Conservation (phyloP, 345 rosid species). For the Pelargonium nanum region DNA sequence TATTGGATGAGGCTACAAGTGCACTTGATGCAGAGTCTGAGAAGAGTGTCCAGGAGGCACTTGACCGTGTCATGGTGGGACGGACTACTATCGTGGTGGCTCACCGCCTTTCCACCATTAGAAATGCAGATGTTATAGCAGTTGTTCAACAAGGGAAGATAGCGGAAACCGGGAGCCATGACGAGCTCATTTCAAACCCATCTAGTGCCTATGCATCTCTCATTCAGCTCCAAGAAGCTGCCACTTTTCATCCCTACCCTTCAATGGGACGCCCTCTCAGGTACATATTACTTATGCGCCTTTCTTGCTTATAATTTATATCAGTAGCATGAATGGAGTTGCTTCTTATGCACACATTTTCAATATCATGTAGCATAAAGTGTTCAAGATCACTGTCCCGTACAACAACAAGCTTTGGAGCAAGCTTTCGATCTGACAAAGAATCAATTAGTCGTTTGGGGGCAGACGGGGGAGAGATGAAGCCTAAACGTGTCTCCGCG, state of each 20-base stretch:
- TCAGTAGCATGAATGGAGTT: no score
- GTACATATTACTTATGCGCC: slow-evolving; percentile 23
- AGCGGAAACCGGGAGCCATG: slow-evolving; percentile 83
- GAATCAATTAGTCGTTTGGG: slow-evolving; percentile 47
- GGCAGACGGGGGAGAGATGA: slow-evolving; percentile 33
- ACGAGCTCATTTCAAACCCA: slow-evolving; percentile 60
- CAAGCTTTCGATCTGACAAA: slow-evolving; percentile 74
- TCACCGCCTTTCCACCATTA: slow-evolving; percentile 80
- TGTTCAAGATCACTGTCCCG: slow-evolving; percentile 62
- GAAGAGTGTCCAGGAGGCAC: slow-evolving; percentile 90
- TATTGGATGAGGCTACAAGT: slow-evolving; percentile 96
- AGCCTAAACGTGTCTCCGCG: slow-evolving; percentile 33
- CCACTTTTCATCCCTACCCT: slow-evolving; percentile 48
- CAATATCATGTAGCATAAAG: slow-evolving; percentile 26
- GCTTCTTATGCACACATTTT: background rate
- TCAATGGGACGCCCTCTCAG: slow-evolving; percentile 53
- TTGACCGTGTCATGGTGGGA: slow-evolving; percentile 89
- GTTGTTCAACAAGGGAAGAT: slow-evolving; percentile 76
- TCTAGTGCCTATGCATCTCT: slow-evolving; percentile 61
- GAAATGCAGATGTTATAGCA: slow-evolving; percentile 82
- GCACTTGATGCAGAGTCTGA: slow-evolving; percentile 92
- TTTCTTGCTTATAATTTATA: no score
- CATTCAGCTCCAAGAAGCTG: slow-evolving; percentile 73
- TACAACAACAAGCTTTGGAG: slow-evolving; percentile 50
- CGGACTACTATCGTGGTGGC: slow-evolving; percentile 87